Base-by-base conservation (phyloP, 202 grass and related monocot species). In the Thinopyrum obtusiflorum region DNA sequence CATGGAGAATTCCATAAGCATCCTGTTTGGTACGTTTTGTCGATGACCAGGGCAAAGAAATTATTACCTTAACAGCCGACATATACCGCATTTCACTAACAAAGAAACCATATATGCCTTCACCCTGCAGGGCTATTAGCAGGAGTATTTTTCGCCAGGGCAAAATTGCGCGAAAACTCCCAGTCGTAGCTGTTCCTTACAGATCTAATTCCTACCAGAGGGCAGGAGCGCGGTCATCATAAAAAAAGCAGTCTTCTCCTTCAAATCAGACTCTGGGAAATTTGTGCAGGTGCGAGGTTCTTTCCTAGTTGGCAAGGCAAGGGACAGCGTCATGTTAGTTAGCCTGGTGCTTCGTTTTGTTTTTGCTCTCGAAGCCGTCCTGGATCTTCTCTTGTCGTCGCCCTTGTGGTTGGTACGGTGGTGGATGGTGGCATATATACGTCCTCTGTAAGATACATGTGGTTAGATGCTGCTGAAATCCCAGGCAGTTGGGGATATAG, bases 1-100 rank as follows among this genome's bases (percentile, higher is more conserved):
- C 92, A 23, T 99, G 39, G 85, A 96, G 81, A 99, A 99, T 75
- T 90, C 91, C 57, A 55, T 91, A 15, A 96, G 97, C 87, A 99
- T 96, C 74, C 11, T 96, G 68, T 91, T 96, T 9, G 97, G 97
- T 97, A 96, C 9, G 82, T 86, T 81, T 86, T 61, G 26, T 73
- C 31, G 44, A 32, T 29, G 7, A 61, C n/a, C 1, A 15, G 40
- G 11, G 40, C 40, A 42, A 42, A 42, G 11, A 42, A 42, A 42
- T 42, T 71, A 63, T 8, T 35, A n/a, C 17, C 28, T 59, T 23
- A 55, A 7, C 9, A 0, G 20, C 39, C 18, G 37, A 5, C 11
- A 6, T 25, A 2, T 47, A 62, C 31, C 13, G 8, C 55, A 14
- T 82, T 72, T 47, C 42, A 47, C 40, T 82, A 35, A 74, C 11